Evolutionary conservation across 2,329 filamentous ascomycete genomes (phyloP).

Genomic region (Cladobotryum mycophilum): DNA sequence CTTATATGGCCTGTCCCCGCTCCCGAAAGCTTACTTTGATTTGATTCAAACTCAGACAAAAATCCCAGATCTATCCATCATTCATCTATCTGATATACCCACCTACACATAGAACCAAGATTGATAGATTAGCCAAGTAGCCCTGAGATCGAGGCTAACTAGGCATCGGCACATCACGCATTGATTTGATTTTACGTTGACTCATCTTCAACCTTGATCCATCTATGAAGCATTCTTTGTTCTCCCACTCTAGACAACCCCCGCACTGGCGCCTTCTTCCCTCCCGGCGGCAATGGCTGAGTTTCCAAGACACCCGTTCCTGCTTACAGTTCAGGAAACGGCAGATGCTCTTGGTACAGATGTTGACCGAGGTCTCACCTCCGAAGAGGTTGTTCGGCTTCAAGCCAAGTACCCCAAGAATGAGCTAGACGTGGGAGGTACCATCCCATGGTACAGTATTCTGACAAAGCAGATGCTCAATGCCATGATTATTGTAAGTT

Average conservation of each 20-base stretch:
- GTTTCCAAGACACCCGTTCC: constrained; percentile 52
- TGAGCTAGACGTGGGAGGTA: constrained; percentile 62
- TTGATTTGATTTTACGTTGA: too few relatives aligned
- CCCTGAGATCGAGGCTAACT: too few relatives aligned
- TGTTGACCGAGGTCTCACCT: constrained; percentile 60
- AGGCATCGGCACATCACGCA: too few relatives aligned
- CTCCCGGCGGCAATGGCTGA: constrained; percentile 27
- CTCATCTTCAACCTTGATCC: constrained; percentile 3
- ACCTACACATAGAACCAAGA: constrained; percentile 3
- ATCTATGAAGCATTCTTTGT: constrained; percentile 18
- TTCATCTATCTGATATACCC: not conserved
- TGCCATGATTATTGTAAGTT: constrained; percentile 65
- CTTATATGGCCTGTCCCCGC: constrained; percentile 7
- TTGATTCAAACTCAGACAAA: not conserved
- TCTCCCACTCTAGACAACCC: constrained; percentile 13
- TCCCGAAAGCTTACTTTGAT: not conserved
- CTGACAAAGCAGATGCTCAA: constrained; percentile 67
- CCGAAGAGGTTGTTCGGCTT: constrained; percentile 51
- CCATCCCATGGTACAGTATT: constrained; percentile 65
- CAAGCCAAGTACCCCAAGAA: constrained; percentile 59
- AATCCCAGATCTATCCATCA: not conserved
- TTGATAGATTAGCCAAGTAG: too few relatives aligned
- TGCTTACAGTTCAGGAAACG: constrained; percentile 56
- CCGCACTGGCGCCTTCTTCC: constrained; percentile 1
- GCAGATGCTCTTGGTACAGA: constrained; percentile 56